Evolutionary conservation across 441 rosid genomes (phyloP).

Genomic region (Erodium moschatum): DNA sequence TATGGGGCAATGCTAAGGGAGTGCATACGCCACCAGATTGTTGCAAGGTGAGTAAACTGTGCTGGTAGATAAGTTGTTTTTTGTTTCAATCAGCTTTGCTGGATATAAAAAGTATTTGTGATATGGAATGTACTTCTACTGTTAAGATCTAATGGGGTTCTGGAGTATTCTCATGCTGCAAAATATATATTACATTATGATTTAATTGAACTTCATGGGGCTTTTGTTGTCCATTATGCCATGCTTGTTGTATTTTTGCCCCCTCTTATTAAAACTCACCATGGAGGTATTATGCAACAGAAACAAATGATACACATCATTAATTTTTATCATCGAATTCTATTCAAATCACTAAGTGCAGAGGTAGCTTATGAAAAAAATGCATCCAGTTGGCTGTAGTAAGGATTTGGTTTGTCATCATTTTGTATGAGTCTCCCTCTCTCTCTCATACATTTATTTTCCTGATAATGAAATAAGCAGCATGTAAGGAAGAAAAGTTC

Average conservation of each 20-base stretch:
- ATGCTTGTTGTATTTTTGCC: background rate
- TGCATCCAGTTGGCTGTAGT: constrained; percentile 5
- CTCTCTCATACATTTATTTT: background rate
- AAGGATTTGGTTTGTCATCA: background rate
- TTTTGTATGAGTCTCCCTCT: background rate
- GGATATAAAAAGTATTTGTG: background rate
- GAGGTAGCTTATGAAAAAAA: background rate
- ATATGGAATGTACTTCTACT: background rate
- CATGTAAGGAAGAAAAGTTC: background rate
- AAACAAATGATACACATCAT: background rate
- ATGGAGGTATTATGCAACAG: background rate
- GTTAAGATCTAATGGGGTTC: background rate
- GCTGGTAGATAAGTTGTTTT: constrained; percentile 11
- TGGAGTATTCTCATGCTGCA: background rate
- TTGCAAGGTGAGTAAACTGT: constrained; percentile 53
- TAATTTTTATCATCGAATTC: too few species aligned
- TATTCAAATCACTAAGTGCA: too few species aligned
- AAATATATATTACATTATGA: background rate
- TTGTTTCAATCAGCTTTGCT: background rate
- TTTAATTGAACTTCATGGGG: background rate
- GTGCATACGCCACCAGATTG: constrained; percentile 91
- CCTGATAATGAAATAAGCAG: background rate
- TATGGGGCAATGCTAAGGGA: constrained; percentile 97
- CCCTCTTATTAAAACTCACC: background rate
- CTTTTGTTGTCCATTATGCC: constrained; percentile 1